Evolutionary conservation across 2,329 filamentous ascomycete genomes (phyloP).

Genomic region (Penicillium sp.): DNA sequence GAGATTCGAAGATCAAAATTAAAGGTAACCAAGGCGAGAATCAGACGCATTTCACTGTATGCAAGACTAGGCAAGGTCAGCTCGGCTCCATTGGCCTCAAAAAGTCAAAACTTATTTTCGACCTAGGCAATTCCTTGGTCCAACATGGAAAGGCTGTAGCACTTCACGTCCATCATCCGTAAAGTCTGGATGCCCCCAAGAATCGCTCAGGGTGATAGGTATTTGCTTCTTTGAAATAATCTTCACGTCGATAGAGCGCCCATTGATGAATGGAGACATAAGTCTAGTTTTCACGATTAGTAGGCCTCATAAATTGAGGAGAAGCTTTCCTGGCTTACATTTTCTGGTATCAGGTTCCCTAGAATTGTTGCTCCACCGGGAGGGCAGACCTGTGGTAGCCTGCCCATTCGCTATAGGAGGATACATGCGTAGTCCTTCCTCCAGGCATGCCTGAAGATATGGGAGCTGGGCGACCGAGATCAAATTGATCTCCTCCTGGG

Average conservation of each 20-base stretch:
- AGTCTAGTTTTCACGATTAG: slow-evolving; percentile 40
- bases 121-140: slow-evolving; percentile 59
- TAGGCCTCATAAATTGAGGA: not conserved
- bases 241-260: slow-evolving; percentile 52
- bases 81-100: not conserved
- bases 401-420: slow-evolving; percentile 39
- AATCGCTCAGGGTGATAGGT: slow-evolving; percentile 56
- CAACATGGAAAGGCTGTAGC: slow-evolving; percentile 57
- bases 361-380: slow-evolving; percentile 28
- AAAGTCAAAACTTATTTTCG: slow-evolving; percentile 50
- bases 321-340: slow-evolving; percentile 17
- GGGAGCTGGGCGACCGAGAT: slow-evolving; percentile 37
- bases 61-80: slow-evolving; percentile 48
- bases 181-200: slow-evolving; percentile 39
- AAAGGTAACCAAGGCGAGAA: slow-evolving; percentile 56
- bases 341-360: slow-evolving; percentile 32
- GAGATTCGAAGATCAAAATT: slow-evolving; percentile 57
- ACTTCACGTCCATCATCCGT: slow-evolving; percentile 51
- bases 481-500: slow-evolving; percentile 49
- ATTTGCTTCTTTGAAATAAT: slow-evolving; percentile 55
- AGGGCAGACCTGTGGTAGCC: slow-evolving; percentile 30
- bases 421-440: slow-evolving; percentile 54
- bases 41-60: slow-evolving; percentile 58
- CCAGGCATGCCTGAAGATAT: slow-evolving; percentile 52
- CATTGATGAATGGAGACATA: slow-evolving; percentile 54